A percentile compares a stretch with the other conserved stretches of the same genome.
These are phyloP conservation scores for Rhizopogon vinicolor DNA, from an alignment of 768 basidiomycete species.

Conservation along the genomic window DNA sequence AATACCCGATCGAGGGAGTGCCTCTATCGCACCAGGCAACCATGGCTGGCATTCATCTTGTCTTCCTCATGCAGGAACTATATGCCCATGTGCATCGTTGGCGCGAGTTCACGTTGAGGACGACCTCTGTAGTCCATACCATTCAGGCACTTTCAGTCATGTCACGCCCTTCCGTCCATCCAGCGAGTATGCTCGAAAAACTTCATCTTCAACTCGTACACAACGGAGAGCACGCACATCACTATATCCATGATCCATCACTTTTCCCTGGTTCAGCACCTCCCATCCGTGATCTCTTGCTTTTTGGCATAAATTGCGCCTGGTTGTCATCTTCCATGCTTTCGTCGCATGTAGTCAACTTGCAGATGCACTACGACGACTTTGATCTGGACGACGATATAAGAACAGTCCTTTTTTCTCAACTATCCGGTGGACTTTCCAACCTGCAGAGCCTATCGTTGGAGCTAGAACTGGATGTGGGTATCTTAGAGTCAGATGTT, in stretches of 20 bases:
- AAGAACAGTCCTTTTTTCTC: background rate
- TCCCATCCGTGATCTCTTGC: background rate
- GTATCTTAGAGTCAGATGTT: background rate
- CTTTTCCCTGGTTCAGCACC: background rate
- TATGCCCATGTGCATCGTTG: background rate
- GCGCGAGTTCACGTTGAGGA: background rate
- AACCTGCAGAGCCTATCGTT: background rate
- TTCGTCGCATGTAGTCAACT: constrained; percentile 8
- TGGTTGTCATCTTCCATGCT: background rate
- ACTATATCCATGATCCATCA: background rate
- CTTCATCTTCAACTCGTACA: background rate
- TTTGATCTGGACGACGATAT: background rate
- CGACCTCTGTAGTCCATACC: background rate
- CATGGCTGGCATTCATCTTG: background rate
- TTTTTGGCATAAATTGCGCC: background rate
- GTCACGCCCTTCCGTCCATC: background rate
- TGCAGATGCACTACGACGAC: constrained; percentile 9
- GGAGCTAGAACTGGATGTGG: background rate
- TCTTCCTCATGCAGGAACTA: background rate
- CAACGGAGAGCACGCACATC: background rate
- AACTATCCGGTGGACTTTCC: background rate
- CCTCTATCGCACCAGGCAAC: background rate
- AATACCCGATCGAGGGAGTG: too few species aligned
- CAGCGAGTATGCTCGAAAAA: background rate
- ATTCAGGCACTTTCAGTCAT: background rate